Base-by-base conservation (phyloP, 75 land plant species). In the Isoetes taiwanensis region DNA sequence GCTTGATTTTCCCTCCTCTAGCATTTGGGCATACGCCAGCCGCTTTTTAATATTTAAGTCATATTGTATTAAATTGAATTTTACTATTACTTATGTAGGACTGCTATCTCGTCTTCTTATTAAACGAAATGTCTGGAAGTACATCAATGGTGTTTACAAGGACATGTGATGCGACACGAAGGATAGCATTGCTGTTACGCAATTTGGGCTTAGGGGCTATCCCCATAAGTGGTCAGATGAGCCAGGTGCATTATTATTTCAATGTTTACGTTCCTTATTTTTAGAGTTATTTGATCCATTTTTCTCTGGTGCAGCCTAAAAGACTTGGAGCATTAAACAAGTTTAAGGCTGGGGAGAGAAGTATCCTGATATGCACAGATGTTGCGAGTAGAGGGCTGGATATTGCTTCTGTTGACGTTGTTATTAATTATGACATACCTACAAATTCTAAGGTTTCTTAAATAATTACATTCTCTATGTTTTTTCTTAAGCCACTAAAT, bases 381-480 rank as follows among this genome's bases (percentile, higher is more conserved):
- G 97, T 91, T 25, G 94, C 94, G n/a, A 83, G 97, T 43, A 80
- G 97, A 64, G 97, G 94, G 9, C 83, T 91, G 25, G 97, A 91
- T 65, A 83, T 91, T 62, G 94, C 97, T 16, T 76, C 94, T 34
- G 97, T 91, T 0, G 89, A 91, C 69, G 65, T 86, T 70, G 97
- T 86, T 5, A 81, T 91, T 33, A 91, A 91, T 57, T 91, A 91
- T 64, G 89, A 86, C 42, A 79, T 86, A 32, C 97, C 97, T 0
- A 52, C 76, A 9, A 80, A 83, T 56, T 81, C 97, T 3, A 91
- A 91, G 81, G 93, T 80, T n/a, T 9, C 14, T 37, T 14, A 37
- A 37, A 17, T 52, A 16, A 23, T 52, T 52, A 6, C 14, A 30
- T 40, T 26, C 24, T 48, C 28, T 29, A 25, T 52, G 40, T 30